These are phyloP conservation scores for Astrothelium macrocarpum DNA, from an alignment of 495 filamentous ascomycete genomes.

Conservation along the genomic window DNA sequence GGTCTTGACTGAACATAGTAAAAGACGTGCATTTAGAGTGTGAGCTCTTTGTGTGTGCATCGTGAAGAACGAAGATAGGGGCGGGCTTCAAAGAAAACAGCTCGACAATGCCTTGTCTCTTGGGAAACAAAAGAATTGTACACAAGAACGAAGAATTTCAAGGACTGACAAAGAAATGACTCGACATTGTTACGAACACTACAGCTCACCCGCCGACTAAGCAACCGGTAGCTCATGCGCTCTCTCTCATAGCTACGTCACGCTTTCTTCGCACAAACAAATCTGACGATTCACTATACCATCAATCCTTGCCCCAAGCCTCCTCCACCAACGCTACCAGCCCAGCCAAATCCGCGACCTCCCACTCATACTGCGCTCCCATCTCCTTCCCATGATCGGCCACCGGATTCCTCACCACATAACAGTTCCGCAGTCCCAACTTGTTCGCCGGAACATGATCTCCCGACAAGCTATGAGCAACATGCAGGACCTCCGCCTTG, in stretches of 20 bases:
- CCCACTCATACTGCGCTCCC: constrained; percentile 42
- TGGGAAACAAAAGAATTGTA: neutral
- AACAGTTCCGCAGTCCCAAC: constrained; percentile 54
- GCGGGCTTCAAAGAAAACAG: neutral
- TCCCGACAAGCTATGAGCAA: constrained; percentile 58
- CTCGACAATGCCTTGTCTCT: neutral
- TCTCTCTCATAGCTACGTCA: constrained; percentile 2
- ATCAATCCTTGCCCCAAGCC: constrained; percentile 15
- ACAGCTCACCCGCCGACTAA: neutral
- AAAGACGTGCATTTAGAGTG: too few species aligned
- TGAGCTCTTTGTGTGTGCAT: too few species aligned
- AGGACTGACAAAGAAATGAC: neutral
- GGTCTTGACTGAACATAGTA: too few species aligned
- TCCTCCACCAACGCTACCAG: constrained; percentile 61
- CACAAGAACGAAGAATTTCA: neutral
- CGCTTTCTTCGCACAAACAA: too few species aligned
- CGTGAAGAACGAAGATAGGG: too few species aligned
- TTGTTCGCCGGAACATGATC: constrained; percentile 62
- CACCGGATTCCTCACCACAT: constrained; percentile 54
- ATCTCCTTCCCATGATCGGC: constrained; percentile 31
- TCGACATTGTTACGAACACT: neutral
- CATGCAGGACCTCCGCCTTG: constrained; percentile 51
- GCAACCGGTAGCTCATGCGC: neutral
- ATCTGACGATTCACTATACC: neutral
- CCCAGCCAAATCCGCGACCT: constrained; percentile 56